Base-by-base conservation (phyloP, 108 stramenopile species). In the Craspedostauros australis region DNA sequence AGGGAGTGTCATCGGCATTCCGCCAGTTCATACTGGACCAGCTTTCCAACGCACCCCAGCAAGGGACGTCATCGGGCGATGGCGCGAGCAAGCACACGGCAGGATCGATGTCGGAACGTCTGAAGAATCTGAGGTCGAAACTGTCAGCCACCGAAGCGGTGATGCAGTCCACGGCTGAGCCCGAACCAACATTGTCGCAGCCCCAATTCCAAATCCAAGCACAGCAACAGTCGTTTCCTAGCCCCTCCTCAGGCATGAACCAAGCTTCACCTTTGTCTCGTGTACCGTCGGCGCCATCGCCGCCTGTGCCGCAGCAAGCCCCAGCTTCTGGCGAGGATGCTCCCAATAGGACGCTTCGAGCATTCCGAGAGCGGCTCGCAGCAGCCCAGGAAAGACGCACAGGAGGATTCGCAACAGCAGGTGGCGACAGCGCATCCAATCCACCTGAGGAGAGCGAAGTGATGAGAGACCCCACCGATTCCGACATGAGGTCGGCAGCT, bases 1-100 rank as follows among this genome's bases (percentile, higher is more conserved):
- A 67, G 26, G 57, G 82, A 16, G 76, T 84, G 0, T 89, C 83
- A 23, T 55, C 60, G 14, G 66, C 66, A 23, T 89, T 89, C 38
- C 71, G 78, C 14, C 49, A 48, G 11, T 89, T 72, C 49, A 67
- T 84, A 31, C 51, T 73, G 46, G 62, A 75, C 24, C 77, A 88
- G 50, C 48, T 81, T 23, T 57, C 43, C 14, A 40, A 50, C n/a
- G 5, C 20, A 33, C 28, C 19, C 36, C 46, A 20, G 29, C 18
- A 15, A 19, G 20, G 19, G 24, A 28, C 3, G 38, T 14, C 4
- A 31, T 16, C 15, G 47, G 12, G 14, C 34, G 36, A 14, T 42
- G 37, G 9, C 37, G n/a, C 30, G 23, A 15, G 26, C 20, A 44
- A 22, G 39, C 27, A 34, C 3, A 14, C 43, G 18, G 31, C 37